A percentile compares a stretch with the other conserved stretches of the same genome.
Conservation (phyloP, 192 early-diverging fungal species). For the Kappamyces sp. region DNA sequence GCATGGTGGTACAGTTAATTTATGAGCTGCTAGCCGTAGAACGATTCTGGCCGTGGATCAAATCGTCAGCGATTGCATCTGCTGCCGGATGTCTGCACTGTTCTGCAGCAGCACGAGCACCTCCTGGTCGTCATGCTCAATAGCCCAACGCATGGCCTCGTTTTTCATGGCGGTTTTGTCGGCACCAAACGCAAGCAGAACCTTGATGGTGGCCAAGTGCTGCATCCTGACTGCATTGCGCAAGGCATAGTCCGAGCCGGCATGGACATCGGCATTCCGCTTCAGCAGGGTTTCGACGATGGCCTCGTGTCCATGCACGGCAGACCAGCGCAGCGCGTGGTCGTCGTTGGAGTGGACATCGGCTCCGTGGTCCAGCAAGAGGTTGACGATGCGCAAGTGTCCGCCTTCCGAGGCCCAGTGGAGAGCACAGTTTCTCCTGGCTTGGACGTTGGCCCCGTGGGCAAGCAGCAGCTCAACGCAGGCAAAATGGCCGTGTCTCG, state of each 20-base stretch:
- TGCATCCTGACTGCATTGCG: slow-evolving; percentile 13
- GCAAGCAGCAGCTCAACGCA: slow-evolving; percentile 3
- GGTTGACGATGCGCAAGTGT: slow-evolving; percentile 13
- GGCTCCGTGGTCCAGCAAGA: slow-evolving; percentile 6
- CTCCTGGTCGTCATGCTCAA: neutral
- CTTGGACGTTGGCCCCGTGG: slow-evolving; percentile 5
- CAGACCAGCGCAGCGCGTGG: slow-evolving; percentile 7
- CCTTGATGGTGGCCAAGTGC: neutral
- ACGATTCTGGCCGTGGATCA: neutral
- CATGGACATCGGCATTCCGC: slow-evolving; percentile 11
- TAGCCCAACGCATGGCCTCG: slow-evolving; percentile 5
- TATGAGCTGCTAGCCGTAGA: no score
- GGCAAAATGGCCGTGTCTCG: slow-evolving; percentile 7
- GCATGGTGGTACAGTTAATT: no score
- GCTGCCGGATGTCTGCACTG: no score
- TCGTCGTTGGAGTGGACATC: slow-evolving; percentile 10
- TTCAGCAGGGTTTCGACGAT: neutral
- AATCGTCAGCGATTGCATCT: neutral
- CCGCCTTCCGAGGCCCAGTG: slow-evolving; percentile 14
- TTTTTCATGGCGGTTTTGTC: neutral
- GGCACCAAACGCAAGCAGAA: slow-evolving; percentile 9
- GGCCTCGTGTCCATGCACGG: slow-evolving; percentile 1
- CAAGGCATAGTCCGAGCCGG: slow-evolving; percentile 7
- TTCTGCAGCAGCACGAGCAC: neutral
- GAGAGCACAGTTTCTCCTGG: slow-evolving; percentile 2